phyloP scores from a whole-genome alignment of 805 yeast species.

The Zygotorulaspora danielsina region DNA sequence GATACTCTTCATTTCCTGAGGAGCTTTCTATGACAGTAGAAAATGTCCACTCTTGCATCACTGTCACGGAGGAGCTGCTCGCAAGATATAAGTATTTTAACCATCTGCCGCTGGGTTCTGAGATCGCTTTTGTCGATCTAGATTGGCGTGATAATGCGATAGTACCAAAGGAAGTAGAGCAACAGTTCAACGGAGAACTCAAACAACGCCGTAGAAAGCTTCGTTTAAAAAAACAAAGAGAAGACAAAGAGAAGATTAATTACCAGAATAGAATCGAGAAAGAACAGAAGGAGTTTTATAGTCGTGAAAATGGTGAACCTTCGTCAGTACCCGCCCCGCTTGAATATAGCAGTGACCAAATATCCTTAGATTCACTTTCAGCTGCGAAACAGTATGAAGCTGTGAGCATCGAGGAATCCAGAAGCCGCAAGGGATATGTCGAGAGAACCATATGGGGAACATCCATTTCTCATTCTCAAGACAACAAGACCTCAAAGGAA shows the following conservation, averaged over 20 bases:
- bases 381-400: constrained; percentile 8
- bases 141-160: constrained; percentile 60
- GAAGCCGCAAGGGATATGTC: constrained; percentile 21
- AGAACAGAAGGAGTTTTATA: constrained; percentile 54
- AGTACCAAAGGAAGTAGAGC: constrained; percentile 43
- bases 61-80: constrained; percentile 54
- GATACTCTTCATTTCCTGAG: constrained; percentile 66
- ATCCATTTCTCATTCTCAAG: constrained; percentile 30
- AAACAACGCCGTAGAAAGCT: constrained; percentile 51
- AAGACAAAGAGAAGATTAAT: constrained; percentile 54
- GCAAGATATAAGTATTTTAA: constrained; percentile 68
- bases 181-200: constrained; percentile 51
- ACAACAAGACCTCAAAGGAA: constrained; percentile 39
- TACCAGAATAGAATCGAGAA: constrained; percentile 58
- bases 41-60: constrained; percentile 60
- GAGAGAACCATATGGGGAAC: constrained; percentile 79
- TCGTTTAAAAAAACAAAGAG: constrained; percentile 47
- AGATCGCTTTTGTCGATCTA: constrained; percentile 77
- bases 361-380: constrained; percentile 8
- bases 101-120: constrained; percentile 82
- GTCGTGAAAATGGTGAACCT: constrained; percentile 49
- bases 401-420: constrained; percentile 11
- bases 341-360: constrained; percentile 1
- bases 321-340: constrained; percentile 1
- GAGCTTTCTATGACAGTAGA: constrained; percentile 59